Evolutionary conservation across 2,329 filamentous ascomycete species (phyloP).

Genomic region (Alternaria incomplexa): DNA sequence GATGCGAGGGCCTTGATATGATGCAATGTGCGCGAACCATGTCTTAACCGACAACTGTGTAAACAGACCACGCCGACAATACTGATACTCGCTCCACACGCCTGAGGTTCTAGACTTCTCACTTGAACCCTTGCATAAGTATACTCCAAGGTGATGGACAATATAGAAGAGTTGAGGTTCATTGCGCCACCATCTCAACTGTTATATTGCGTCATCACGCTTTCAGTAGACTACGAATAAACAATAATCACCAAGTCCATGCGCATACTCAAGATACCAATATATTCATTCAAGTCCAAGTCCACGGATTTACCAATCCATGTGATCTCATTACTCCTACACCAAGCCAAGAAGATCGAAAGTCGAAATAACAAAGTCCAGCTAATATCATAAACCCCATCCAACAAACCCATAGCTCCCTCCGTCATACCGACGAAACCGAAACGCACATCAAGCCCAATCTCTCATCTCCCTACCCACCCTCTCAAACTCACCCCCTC

Average conservation of each 20-base stretch:
- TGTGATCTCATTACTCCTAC: background rate
- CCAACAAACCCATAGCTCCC: too few relatives aligned
- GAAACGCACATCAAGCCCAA: constrained; percentile 11
- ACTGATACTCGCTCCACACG: background rate
- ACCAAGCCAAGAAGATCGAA: background rate
- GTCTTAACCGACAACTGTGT: background rate
- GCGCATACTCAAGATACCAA: background rate
- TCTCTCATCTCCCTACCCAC: constrained; percentile 9
- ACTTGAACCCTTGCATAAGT: background rate
- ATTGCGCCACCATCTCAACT: too few relatives aligned
- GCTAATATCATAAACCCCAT: background rate
- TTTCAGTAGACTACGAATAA: background rate
- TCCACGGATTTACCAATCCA: background rate
- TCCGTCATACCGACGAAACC: background rate
- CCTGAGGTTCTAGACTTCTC: background rate
- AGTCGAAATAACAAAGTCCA: background rate
- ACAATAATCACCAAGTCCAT: background rate
- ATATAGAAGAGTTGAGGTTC: too few relatives aligned
- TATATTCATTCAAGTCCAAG: background rate
- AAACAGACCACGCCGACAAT: background rate
- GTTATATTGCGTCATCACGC: too few relatives aligned
- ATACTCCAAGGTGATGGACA: too few relatives aligned
- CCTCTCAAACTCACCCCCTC: constrained; percentile 1
- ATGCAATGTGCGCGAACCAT: background rate
- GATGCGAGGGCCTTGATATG: background rate